Evolutionary conservation across 139 green algal species (phyloP).

Genomic region (Asterochloris sp.): DNA sequence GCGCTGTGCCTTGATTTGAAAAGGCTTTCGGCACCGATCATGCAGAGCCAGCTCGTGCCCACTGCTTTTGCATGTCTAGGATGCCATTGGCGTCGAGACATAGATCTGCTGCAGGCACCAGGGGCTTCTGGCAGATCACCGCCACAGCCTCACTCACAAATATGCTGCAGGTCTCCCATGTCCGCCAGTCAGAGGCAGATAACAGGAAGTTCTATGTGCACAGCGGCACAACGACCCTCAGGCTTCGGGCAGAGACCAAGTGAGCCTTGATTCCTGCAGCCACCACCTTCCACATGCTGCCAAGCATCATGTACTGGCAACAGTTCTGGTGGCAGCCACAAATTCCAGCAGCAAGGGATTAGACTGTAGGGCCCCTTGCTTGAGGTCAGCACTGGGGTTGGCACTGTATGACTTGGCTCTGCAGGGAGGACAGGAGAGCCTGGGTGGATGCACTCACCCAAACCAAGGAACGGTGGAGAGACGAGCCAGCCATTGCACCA

Average conservation of each 20-base stretch:
- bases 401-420: background rate
- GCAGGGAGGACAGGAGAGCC: conserved; percentile 53
- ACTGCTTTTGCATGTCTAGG: too few species aligned
- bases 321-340: too few species aligned
- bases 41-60: too few species aligned
- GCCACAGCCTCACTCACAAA: background rate
- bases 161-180: conserved; percentile 43
- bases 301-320: too few species aligned
- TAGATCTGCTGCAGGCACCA: background rate
- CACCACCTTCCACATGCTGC: too few species aligned
- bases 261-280: conserved; percentile 4
- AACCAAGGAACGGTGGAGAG: conserved; percentile 20
- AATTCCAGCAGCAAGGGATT: too few species aligned
- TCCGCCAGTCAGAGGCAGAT: conserved; percentile 50
- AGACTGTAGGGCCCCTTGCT: too few species aligned
- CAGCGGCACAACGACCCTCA: conserved; percentile 51
- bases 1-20: too few species aligned
- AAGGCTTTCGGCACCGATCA: too few species aligned
- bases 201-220: conserved; percentile 79
- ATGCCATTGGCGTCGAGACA: background rate
- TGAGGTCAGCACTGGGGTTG: background rate
- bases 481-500: too few species aligned
- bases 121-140: background rate
- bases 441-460: conserved; percentile 49
- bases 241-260: conserved; percentile 61